These are phyloP conservation scores for Clohesyomyces aquaticus DNA, from an alignment of 495 filamentous ascomycete genomes.

Conservation along the genomic window DNA sequence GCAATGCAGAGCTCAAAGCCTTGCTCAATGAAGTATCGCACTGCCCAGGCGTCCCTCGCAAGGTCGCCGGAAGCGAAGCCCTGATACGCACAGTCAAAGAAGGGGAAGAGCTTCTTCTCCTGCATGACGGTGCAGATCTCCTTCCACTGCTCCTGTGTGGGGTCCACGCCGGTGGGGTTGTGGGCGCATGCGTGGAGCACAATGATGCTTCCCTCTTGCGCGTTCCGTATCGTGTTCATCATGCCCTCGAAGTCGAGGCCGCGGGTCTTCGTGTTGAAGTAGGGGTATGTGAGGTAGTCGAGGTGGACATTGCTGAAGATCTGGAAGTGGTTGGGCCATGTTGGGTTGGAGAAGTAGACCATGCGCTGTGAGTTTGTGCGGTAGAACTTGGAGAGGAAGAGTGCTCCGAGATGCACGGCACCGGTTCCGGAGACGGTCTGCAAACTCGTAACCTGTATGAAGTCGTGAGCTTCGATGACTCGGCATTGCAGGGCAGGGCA, in stretches of 20 bases:
- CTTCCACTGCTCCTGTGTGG: slow-evolving; percentile 91
- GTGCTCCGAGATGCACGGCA: slow-evolving; percentile 82
- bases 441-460: slow-evolving; percentile 39
- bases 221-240: slow-evolving; percentile 66
- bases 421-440: slow-evolving; percentile 89
- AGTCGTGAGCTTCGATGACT: slow-evolving; percentile 25
- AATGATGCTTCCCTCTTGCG: slow-evolving; percentile 79
- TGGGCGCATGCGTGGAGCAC: slow-evolving; percentile 96
- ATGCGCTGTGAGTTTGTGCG: slow-evolving; percentile 61
- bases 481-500: no score
- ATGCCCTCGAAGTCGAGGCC: slow-evolving; percentile 92
- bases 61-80: slow-evolving; percentile 96
- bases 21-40: slow-evolving; percentile 89
- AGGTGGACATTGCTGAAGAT: slow-evolving; percentile 93
- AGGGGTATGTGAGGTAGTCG: slow-evolving; percentile 81
- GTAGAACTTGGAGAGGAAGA: slow-evolving; percentile 83
- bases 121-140: slow-evolving; percentile 77
- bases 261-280: slow-evolving; percentile 84
- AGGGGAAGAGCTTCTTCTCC: slow-evolving; percentile 85
- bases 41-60: slow-evolving; percentile 79
- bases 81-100: slow-evolving; percentile 98
- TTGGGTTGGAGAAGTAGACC: slow-evolving; percentile 90
- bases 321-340: slow-evolving; percentile 98
- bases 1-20: slow-evolving; percentile 96
- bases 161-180: slow-evolving; percentile 98